These are phyloP conservation scores for Sarcodon sp. DNA, from an alignment of 768 basidiomycete genomes.

Conservation along the genomic window DNA sequence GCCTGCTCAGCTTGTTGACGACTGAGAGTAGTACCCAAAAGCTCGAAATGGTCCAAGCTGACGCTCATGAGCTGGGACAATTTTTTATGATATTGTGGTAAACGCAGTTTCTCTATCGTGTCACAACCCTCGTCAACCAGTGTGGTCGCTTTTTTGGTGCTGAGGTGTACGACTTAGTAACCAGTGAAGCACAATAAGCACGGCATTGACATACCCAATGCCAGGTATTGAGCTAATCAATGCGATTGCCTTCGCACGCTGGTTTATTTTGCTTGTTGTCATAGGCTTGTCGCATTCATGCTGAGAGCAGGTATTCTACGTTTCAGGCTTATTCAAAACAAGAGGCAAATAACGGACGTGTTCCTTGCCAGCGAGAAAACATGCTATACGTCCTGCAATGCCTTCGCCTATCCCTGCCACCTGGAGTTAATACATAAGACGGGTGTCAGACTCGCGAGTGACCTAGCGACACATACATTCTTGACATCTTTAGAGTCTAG, in stretches of 20 bases:
- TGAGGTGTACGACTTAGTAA: not conserved
- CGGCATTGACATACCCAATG: slow-evolving; percentile 28
- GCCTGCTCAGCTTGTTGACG: not conserved
- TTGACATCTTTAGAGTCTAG: slow-evolving; percentile 6
- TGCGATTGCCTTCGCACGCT: slow-evolving; percentile 8
- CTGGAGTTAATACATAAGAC: not conserved
- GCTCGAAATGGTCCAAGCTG: not conserved
- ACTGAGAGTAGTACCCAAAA: not conserved
- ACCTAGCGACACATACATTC: slow-evolving; percentile 4
- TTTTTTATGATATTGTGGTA: not conserved
- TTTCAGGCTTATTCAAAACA: slow-evolving; percentile 2
- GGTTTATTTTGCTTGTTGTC: not conserved
- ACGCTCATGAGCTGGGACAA: not conserved
- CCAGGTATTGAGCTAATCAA: slow-evolving; percentile 26
- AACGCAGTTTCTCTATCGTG: not conserved
- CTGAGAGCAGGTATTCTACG: slow-evolving; percentile 9
- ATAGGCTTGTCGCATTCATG: slow-evolving; percentile 10
- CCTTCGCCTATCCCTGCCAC: not conserved
- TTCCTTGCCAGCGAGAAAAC: not conserved
- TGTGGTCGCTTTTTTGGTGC: slow-evolving; percentile 3
- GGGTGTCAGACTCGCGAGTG: not conserved
- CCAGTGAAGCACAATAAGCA: not conserved
- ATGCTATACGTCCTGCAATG: not conserved
- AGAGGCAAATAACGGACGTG: not conserved
- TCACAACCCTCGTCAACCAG: not conserved